phyloP scores from a whole-genome alignment of 495 filamentous ascomycete genomes.

The Margaritispora aquatica region DNA sequence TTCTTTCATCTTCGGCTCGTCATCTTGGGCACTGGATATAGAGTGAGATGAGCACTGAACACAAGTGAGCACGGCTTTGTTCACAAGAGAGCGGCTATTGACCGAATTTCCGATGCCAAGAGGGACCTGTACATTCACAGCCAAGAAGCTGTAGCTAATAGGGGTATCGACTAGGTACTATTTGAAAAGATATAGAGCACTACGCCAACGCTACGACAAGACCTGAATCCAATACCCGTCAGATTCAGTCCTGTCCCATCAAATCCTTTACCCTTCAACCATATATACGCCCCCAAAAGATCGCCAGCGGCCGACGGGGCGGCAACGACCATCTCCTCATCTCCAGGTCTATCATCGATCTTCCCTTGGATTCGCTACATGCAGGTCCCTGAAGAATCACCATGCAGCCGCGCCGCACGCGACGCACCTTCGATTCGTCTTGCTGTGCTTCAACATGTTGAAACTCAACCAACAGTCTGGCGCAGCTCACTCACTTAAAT shows the following conservation, averaged over 20 bases:
- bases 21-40: background rate
- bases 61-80: too few relatives aligned
- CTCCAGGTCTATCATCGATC: background rate
- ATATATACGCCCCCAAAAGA: background rate
- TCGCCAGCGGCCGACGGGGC: background rate
- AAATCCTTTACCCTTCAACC: background rate
- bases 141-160: slow-evolving; percentile 4
- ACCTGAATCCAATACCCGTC: slow-evolving; percentile 3
- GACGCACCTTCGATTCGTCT: too few relatives aligned
- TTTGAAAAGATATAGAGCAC: slow-evolving; percentile 84
- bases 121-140: background rate
- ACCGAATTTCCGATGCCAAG: too few relatives aligned
- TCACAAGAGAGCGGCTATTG: too few relatives aligned
- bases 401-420: background rate
- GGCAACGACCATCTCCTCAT: background rate
- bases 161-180: slow-evolving; percentile 62
- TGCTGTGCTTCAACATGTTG: too few relatives aligned
- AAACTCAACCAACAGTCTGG: too few relatives aligned
- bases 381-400: background rate
- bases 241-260: background rate
- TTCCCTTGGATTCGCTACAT: background rate
- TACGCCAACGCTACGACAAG: slow-evolving; percentile 73
- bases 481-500: too few relatives aligned
- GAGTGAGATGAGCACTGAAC: background rate
- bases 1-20: background rate